These are phyloP conservation scores for Caryopteris hybrid DNA, from an alignment of 305 asterid genomes.

Conservation along the genomic window DNA sequence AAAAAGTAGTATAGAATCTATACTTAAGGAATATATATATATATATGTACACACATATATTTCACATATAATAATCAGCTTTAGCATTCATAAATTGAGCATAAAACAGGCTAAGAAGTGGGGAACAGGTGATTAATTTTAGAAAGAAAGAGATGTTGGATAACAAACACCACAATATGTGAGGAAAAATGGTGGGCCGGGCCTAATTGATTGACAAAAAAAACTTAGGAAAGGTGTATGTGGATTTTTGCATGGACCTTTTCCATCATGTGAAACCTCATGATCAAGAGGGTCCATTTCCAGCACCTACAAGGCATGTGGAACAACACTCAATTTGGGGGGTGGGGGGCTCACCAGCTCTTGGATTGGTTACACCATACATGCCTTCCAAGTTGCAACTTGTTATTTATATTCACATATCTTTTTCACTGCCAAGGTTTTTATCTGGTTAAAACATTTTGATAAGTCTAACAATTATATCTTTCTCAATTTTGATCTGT, in stretches of 20 bases:
- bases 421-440: background rate
- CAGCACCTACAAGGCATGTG: conserved; percentile 25
- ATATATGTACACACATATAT: too few relatives aligned
- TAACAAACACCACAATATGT: conserved; percentile 5
- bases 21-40: too few relatives aligned
- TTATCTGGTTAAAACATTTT: background rate
- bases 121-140: background rate
- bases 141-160: background rate
- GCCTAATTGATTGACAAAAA: background rate
- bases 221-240: background rate
- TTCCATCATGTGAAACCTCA: conserved; percentile 16
- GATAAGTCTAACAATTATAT: background rate
- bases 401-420: background rate
- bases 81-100: too few relatives aligned
- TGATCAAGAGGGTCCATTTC: conserved; percentile 19
- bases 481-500: background rate
- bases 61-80: too few relatives aligned
- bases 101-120: background rate
- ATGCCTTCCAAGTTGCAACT: conserved; percentile 1
- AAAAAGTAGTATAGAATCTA: background rate
- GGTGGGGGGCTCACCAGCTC: conserved; percentile 24
- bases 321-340: background rate
- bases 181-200: conserved; percentile 24
- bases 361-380: background rate
- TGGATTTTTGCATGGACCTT: conserved; percentile 8